Base-by-base conservation (phyloP, 2,329 filamentous ascomycete genomes). In the Penicillium sp. region DNA sequence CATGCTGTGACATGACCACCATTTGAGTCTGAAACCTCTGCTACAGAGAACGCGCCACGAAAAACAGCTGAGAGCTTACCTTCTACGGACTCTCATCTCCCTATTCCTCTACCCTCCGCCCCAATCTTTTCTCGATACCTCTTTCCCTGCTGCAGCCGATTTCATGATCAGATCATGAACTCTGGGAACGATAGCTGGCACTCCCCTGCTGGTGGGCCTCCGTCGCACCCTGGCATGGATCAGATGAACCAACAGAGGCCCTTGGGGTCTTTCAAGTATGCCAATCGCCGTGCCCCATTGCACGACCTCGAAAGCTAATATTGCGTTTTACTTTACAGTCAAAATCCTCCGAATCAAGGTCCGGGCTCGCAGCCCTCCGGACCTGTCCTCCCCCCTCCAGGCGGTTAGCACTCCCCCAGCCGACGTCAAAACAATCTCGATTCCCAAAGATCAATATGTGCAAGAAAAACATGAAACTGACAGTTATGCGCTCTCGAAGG, bases 191-290 rank as follows among this genome's bases (percentile, higher is more conserved):
- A 75, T 69, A 70, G 65, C 53, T 75, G 73, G 73, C 72, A 75
- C 62, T 68, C 69, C 49, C 64, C 69, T 46, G 64, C 57, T 26
- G 69, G 69, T 64, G 70, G 71, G 49, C 70, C 70, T 45, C 72
- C 71, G 54, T 66, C 70, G 54, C 73, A 74, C 64, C 69, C 70
- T 63, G 68, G 69, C 59, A 74, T 72, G 67, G 74, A 72, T 56
- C 73, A 69, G 58, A 67, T 73, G 66, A 73, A 62, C 61, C 74
- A 72, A 60, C 72, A 72, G 56, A 67, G 75, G 56, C 70, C 73
- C 41, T 65, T 76, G 60, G 73, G 72, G 41, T 71, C 72, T 26
- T 78, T 75, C 65, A 70, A 72, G 75, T 77, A 74, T 58, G 70
- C 63, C 18, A 43, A 23, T 47, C 33, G n/a, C 16, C 15, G 21